Base-by-base conservation (phyloP, 1,284 basidiomycete species). In the Trametes polyzona region DNA sequence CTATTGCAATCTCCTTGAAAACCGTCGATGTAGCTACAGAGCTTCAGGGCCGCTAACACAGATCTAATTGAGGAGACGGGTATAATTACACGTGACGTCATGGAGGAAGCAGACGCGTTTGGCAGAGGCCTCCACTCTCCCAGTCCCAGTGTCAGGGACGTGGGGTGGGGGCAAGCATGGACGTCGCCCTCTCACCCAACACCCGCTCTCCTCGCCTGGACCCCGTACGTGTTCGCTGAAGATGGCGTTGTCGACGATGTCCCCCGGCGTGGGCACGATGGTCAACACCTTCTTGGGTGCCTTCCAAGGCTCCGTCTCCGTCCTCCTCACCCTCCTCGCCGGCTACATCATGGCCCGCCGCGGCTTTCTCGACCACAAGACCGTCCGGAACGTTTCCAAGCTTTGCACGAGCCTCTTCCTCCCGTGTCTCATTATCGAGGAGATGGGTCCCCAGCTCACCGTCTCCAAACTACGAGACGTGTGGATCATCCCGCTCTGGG, bases 401-500 rank as follows among this genome's bases (percentile, higher is more conserved):
- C 59, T 73, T 21, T 72, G 67, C 64, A 64, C 71, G 4, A 52
- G 44, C 16, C 58, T 72, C 58, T 73, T 73, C 62, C 68, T 72
- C 29, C 71, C 71, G 35, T 70, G 66, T 43, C 68, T 73, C 54
- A 67, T 73, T 62, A 49, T 72, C 60, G 69, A 67, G 24, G 57
- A 69, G 50, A 72, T 71, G 71, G 71, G 64, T 24, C 71, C 70
- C 19, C 60, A 67, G 56, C 65, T 73, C 47, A 71, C 71, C 35
- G 58, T 48, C 1, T 10, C 40, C 5, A 62, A 59, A 6, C 61
- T 73, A 39, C 32, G 61, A 14, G 55, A 35, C 16, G 56, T 69
- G 21, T 73, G 71, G 70, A 68, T 73, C 41, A 61, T 72, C 3
- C 70, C 71, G 24, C 50, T 66, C n/a, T 72, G 70, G 71, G 71